Conservation (phyloP, 2,329 filamentous ascomycete genomes). For the Tolypocladium ovalisporum region DNA sequence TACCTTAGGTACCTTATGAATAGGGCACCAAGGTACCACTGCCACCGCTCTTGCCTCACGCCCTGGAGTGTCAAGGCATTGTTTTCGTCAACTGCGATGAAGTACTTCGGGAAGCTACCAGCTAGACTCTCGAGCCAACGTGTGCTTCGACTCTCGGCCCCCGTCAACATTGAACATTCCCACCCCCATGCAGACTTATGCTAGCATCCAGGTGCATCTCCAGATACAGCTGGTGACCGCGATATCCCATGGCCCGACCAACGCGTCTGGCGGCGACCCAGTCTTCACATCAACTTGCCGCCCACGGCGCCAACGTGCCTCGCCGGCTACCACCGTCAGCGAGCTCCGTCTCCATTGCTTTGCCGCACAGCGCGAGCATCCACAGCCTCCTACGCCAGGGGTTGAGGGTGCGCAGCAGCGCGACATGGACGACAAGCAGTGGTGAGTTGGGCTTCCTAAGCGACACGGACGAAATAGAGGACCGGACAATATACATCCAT, state of each 20-base stretch:
- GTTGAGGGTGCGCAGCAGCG: constrained; percentile 29
- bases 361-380: constrained; percentile 14
- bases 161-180: not conserved
- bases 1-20: too few species aligned
- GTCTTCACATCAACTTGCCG: constrained; percentile 9
- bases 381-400: constrained; percentile 11
- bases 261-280: constrained; percentile 15
- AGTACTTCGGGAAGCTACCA: not conserved
- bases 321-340: constrained; percentile 11
- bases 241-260: constrained; percentile 8
- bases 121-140: not conserved
- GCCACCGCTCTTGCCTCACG: not conserved
- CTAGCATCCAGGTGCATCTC: not conserved
- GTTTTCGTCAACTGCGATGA: not conserved
- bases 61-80: too few species aligned
- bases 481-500: constrained; percentile 35
- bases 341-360: constrained; percentile 14
- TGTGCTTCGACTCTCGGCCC: not conserved
- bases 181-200: constrained; percentile 2
- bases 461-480: constrained; percentile 38
- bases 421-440: constrained; percentile 48
- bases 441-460: constrained; percentile 34
- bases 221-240: not conserved
- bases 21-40: not conserved
- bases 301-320: constrained; percentile 4